Conservation (phyloP, 2,329 filamentous ascomycete species). For the Chaetomium sp. region DNA sequence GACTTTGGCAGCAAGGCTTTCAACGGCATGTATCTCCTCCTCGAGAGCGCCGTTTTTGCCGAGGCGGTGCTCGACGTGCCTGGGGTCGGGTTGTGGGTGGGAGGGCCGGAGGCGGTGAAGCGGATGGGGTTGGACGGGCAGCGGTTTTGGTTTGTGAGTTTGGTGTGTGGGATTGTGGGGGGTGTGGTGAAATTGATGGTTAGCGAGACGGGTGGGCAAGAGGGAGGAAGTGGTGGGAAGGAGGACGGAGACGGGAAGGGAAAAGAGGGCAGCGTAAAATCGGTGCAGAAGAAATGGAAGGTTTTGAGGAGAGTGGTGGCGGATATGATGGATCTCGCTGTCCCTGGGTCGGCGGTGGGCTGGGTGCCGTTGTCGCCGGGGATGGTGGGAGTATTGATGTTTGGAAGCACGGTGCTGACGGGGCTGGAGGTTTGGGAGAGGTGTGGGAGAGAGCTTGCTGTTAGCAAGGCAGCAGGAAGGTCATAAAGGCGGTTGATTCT, state of each 20-base stretch:
- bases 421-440: constrained; percentile 55
- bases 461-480: background rate
- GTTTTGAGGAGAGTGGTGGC: constrained; percentile 39
- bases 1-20: constrained; percentile 52
- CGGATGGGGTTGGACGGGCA: constrained; percentile 53
- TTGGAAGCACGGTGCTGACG: constrained; percentile 56
- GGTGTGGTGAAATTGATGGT: constrained; percentile 36
- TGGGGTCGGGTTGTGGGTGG: constrained; percentile 46
- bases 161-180: constrained; percentile 45
- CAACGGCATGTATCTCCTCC: constrained; percentile 59
- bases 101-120: constrained; percentile 36
- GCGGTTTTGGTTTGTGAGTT: constrained; percentile 62
- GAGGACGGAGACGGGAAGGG: background rate
- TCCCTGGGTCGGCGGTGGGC: constrained; percentile 54
- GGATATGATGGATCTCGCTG: constrained; percentile 54
- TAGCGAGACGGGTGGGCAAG: background rate
- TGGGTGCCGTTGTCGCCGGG: constrained; percentile 50
- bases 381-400: constrained; percentile 51
- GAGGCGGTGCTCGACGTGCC: constrained; percentile 38
- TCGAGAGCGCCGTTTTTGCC: constrained; percentile 59
- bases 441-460: constrained; percentile 27
- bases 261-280: background rate
- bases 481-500: constrained; percentile 7
- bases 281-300: constrained; percentile 28
- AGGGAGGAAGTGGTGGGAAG: constrained; percentile 13